Base-by-base conservation (phyloP, 257 asterid genomes). In the Primulina eburnea region DNA sequence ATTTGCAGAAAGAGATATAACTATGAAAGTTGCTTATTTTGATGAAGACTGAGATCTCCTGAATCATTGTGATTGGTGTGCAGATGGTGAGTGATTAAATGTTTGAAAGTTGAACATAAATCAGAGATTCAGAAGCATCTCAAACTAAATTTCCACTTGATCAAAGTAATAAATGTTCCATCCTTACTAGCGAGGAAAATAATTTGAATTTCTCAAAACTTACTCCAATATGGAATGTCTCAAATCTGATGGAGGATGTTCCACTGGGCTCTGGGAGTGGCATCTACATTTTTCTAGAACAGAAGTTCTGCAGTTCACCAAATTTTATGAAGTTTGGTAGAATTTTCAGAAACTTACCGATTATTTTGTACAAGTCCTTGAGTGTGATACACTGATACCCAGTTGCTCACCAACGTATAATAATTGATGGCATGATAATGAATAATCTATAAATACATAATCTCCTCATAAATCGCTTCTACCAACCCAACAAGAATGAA, bases 241-340 rank as follows among this genome's bases (percentile, higher is more conserved):
- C 68, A 57, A 43, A 56, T 28, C 61, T 33, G 65, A 34, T 29
- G 65, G 53, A 26, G 43, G 73, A 6, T 37, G 73, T 65, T 74
- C 16, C 16, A 10, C 1, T 40, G 50, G 50, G 60, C 67, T 67
- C 10, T 40, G 34, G 18, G 71, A 71, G 63, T 64, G 55, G 57
- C 60, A 62, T 66, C 73, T 20, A 12, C 32, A 37, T 43, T 17
- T 65, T 61, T 33, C 56, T 59, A 55, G 66, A 20, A 24, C 32
- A 14, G 47, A 62, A 34, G 21, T 24, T 70, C 63, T 34, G 37
- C 67, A n/a, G 64, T 16, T 18, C 35, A 29, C 17, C 30, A 38
- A 52, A 10, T 58, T 2, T 60, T 37, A 34, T 68, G 57, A 64
- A 64, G 33, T 67, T 47, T 67, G 28, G 9, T 47, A 70, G 65